phyloP scores from a whole-genome alignment of 306 rosid genomes.

The Sesbania bispinosa region DNA sequence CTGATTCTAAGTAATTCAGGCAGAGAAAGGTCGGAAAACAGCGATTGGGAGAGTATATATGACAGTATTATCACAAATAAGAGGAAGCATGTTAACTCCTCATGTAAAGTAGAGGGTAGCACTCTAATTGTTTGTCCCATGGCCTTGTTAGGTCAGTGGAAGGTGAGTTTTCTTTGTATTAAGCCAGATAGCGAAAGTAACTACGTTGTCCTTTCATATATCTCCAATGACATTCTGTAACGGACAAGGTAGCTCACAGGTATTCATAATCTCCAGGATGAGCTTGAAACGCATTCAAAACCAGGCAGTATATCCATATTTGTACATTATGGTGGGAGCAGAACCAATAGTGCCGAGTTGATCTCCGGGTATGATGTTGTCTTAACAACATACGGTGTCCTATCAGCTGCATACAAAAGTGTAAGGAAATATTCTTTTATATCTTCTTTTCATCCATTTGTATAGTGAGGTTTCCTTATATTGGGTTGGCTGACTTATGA shows the following conservation, averaged over 20 bases:
- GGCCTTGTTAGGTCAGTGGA: constrained; percentile 92
- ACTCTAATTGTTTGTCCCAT: constrained; percentile 90
- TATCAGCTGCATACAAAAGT: constrained; percentile 48
- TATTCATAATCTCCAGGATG: constrained; percentile 56
- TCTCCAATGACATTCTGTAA: background rate
- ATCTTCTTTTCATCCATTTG: background rate
- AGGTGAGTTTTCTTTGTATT: constrained; percentile 40
- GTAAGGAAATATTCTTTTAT: constrained; percentile 40
- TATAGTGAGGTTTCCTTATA: background rate
- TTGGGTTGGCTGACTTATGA: background rate
- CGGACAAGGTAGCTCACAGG: constrained; percentile 18
- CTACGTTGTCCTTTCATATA: background rate
- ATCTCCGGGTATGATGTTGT: constrained; percentile 67
- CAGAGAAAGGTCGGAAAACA: constrained; percentile 32
- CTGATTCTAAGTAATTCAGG: constrained; percentile 61
- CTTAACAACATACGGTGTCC: constrained; percentile 78
- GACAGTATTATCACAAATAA: constrained; percentile 22
- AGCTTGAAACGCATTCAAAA: constrained; percentile 74
- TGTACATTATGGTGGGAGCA: constrained; percentile 79
- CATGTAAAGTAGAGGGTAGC: constrained; percentile 50
- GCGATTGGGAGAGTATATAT: background rate
- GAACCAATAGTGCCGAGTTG: constrained; percentile 47
- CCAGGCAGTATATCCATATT: constrained; percentile 58
- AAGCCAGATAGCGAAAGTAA: background rate
- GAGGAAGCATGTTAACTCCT: constrained; percentile 10